Base-by-base conservation (phyloP, 2,329 filamentous ascomycete genomes). In the Ascochyta rabiei region DNA sequence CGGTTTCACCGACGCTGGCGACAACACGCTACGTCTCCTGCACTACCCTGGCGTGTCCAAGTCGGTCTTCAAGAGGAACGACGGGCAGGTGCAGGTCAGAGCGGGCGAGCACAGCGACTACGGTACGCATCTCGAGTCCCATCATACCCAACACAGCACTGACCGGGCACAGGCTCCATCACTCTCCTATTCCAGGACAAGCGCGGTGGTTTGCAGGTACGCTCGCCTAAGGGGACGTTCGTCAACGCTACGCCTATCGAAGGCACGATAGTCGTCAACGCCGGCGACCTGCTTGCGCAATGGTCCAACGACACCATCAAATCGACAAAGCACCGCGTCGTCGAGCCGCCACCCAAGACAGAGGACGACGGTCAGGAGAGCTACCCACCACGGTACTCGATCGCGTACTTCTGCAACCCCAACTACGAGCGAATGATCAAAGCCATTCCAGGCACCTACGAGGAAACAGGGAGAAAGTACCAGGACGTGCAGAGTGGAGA, bases 271-370 rank as follows among this genome's bases (percentile, higher is more conserved):
- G 90, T 97, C 10, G 84, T 96, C 61, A 97, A 97, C 68, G 92
- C 92, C 0, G 93, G 92, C 1, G 93, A 97, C 71, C 73, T 97
- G 63, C 79, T 97, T 44, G 88, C 90, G 1, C 82, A 92, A 47
- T 96, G 92, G 93, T 91, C 89, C 60, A 97, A 97, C 69, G 91
- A 96, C 68, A 89, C 85, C 4, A 96, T 97, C 77, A 92, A 89
- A 78, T 93, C 89, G 70, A 97, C 93, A 4, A 85, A 92, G 56
- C 93, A 97, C 75, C 86, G 92, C 10, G 93, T 97, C 0, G 90
- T 97, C 5, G 90, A 96, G 77, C 93, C 93, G 2, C 89, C 90
- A 0, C 66, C 72, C 4, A 72, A 72, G 34, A 58, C 65, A 10
- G 71, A 76, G 0, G 78, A 80, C 15, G 81, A 81, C 4, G 79